These are phyloP conservation scores for Vitrella brassicaformis DNA, from an alignment of 73 alveolate species.

Conservation along the genomic window DNA sequence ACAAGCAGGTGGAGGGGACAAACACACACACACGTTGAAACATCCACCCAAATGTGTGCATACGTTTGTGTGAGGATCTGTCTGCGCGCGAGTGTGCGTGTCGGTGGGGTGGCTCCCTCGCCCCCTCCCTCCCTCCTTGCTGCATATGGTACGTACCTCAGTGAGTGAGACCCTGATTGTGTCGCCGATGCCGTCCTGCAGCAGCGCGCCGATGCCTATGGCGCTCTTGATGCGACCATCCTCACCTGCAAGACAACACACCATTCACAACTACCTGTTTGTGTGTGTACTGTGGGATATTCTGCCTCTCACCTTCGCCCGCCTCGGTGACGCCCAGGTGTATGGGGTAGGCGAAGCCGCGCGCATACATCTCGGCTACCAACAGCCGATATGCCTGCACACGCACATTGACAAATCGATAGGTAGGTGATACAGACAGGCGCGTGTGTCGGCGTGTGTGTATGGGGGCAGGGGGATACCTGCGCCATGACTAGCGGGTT, in stretches of 20 bases:
- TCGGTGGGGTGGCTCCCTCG: too few species aligned
- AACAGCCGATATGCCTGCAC: slow-evolving; percentile 34
- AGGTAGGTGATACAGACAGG: too few species aligned
- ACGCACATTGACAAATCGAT: too few species aligned
- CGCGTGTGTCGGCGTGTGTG: too few species aligned
- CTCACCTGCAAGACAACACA: neutral
- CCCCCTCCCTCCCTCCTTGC: neutral
- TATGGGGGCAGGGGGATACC: too few species aligned
- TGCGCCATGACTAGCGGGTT: slow-evolving; percentile 35
- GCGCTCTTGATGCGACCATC: slow-evolving; percentile 36
- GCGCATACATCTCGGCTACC: slow-evolving; percentile 30
- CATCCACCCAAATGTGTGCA: too few species aligned
- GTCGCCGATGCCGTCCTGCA: slow-evolving; percentile 41
- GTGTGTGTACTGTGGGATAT: too few species aligned
- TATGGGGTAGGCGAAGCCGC: slow-evolving; percentile 39
- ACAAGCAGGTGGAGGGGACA: too few species aligned
- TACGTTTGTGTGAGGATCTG: too few species aligned
- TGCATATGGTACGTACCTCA: slow-evolving; percentile 1
- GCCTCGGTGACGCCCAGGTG: slow-evolving; percentile 46
- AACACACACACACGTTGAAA: too few species aligned
- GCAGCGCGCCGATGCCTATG: slow-evolving; percentile 36
- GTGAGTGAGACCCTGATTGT: slow-evolving; percentile 40
- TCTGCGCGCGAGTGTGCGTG: too few species aligned
- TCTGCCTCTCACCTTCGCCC: too few species aligned
- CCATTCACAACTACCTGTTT: neutral